phyloP scores from a whole-genome alignment of 306 rosid genomes.

The Castanospermum australe region DNA sequence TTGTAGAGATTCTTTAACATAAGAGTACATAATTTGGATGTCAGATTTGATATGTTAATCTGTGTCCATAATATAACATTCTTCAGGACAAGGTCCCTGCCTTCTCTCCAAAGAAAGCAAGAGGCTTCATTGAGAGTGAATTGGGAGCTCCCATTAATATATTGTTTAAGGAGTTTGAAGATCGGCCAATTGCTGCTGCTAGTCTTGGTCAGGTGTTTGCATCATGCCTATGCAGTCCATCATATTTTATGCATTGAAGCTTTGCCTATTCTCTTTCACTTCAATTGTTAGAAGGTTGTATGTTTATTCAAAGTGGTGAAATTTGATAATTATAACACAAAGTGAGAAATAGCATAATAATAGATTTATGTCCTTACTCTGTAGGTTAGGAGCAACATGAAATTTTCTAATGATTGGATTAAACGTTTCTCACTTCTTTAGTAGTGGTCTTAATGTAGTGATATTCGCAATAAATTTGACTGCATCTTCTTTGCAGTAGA shows the following conservation, averaged over 20 bases:
- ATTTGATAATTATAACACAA: not conserved
- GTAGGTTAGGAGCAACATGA: not conserved
- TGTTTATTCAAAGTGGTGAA: not conserved
- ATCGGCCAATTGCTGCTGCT: constrained; percentile 88
- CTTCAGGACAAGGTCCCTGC: constrained; percentile 89
- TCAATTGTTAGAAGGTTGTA: not conserved
- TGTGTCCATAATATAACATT: not conserved
- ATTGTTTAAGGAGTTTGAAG: constrained; percentile 72
- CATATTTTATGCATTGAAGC: not conserved
- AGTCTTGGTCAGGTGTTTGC: constrained; percentile 88
- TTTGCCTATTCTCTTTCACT: not conserved
- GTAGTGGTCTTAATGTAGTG: not conserved
- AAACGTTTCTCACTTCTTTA: not conserved
- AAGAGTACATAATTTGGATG: not conserved
- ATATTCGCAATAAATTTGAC: not conserved
- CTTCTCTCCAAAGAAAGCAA: constrained; percentile 73
- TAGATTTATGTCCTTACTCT: not conserved
- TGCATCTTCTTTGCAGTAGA: not conserved
- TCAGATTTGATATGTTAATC: not conserved
- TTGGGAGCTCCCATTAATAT: constrained; percentile 61
- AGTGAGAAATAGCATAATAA: not conserved
- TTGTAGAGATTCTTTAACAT: not conserved
- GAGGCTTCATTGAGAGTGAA: constrained; percentile 67
- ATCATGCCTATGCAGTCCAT: not conserved
- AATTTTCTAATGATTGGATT: not conserved